Percentiles rank a stretch among this genome's conserved stretches.
Evolutionary conservation across 208 protist genomes (phyloP).

Genomic region (Leishmania braziliensis): DNA sequence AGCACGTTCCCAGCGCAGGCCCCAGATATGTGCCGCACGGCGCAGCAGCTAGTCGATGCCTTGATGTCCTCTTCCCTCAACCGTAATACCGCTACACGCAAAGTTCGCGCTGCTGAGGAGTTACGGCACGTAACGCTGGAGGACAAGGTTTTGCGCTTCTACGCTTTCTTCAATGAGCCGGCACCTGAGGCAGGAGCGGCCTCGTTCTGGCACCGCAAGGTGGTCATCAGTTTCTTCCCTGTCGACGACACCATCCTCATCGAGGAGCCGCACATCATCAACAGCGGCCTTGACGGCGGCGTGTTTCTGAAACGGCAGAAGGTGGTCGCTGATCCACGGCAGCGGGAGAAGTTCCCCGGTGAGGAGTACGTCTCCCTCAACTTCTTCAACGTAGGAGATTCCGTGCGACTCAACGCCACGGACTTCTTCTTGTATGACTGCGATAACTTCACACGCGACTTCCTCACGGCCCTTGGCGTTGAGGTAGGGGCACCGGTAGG

Average conservation of each 20-base stretch:
- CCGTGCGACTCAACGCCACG: slow-evolving; percentile 90
- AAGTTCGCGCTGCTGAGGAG: slow-evolving; percentile 18
- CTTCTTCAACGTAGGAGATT: slow-evolving; percentile 92
- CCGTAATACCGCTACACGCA: slow-evolving; percentile 20
- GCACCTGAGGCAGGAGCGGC: slow-evolving; percentile 89
- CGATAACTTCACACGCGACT: slow-evolving; percentile 93
- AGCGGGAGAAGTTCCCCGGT: slow-evolving; percentile 80
- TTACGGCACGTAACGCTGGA: slow-evolving; percentile 79
- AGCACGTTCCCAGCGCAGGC: slow-evolving; percentile 46
- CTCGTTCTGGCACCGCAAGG: slow-evolving; percentile 88
- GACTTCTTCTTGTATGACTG: slow-evolving; percentile 95
- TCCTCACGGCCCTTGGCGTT: slow-evolving; percentile 83
- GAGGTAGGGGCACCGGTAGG: slow-evolving; percentile 50
- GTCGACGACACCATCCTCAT: slow-evolving; percentile 95
- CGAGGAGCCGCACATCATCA: slow-evolving; percentile 89
- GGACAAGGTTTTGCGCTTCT: slow-evolving; percentile 96
- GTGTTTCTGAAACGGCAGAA: slow-evolving; percentile 91
- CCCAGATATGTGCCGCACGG: slow-evolving; percentile 57
- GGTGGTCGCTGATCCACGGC: slow-evolving; percentile 73
- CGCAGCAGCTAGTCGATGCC: slow-evolving; percentile 76
- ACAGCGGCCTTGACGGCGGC: slow-evolving; percentile 95
- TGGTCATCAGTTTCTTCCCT: slow-evolving; percentile 93
- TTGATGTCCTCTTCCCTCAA: slow-evolving; percentile 34
- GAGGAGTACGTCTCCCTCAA: slow-evolving; percentile 87
- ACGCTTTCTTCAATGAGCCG: slow-evolving; percentile 95